Evolutionary conservation across 352 stramenopile genomes (phyloP), one percentile per base, ranked within the genome.

Genomic region (Phytophthora boehmeriae): DNA sequence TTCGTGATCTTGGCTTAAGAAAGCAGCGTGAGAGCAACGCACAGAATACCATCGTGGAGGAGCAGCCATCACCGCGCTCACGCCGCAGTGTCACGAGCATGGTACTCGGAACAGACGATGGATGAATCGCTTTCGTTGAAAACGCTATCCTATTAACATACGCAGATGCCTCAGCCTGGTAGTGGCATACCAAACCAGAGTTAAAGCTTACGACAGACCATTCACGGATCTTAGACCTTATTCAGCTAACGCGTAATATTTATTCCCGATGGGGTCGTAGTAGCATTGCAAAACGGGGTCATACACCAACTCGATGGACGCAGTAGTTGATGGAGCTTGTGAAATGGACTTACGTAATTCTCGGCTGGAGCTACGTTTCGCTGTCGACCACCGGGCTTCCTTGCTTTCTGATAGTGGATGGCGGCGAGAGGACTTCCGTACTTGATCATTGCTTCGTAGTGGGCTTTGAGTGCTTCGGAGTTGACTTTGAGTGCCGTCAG

Each of bases 231-330:
- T 49, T 63, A 59, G 38, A 75, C 71, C 62, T 79, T 90, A 86
- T 69, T 83, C 63, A 34, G 74, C 71, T 55, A 89, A 59, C n/a
- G 83, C 68, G 55, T 96, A 95, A 68, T 96, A 95, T 70, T 95
- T 95, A 50, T 92, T 90, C 34, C 66, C 73, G 17, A 90, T 59
- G 0, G 85, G 85, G 56, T 95, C 88, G 49, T 85, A 90, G 70
- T 95, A 96, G 55, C 88, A 96, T 16, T 84, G 74, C 64, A 95
- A 47, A 32, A 92, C 75, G 27, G 88, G 83, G 30, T 96, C 86
- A 52, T 93, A 96, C 28, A 96, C 71, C 41, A 96, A 62, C 48
- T 96, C 88, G 50, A 95, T 64, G 44, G 58, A 74, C 16, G 63
- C 52, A 57, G 63, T 50, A 57, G 25, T 45, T 17, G 55, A 69